Conservation (phyloP, 2,329 filamentous ascomycete species). For the Fusarium sacchari region DNA sequence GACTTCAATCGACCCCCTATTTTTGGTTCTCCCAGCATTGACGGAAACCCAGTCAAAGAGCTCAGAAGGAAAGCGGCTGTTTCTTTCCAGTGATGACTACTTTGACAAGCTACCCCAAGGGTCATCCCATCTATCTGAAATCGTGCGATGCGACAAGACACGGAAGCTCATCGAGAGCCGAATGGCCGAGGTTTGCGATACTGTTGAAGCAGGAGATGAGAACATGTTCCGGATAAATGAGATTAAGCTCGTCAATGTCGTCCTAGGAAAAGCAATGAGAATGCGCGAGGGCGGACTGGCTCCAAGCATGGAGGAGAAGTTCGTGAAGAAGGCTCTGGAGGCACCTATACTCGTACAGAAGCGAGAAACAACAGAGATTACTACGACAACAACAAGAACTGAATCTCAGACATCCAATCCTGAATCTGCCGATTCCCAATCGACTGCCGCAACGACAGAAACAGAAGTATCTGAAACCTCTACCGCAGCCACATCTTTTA, state of each 20-base stretch:
- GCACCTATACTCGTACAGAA: constrained; percentile 77
- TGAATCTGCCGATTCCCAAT: constrained; percentile 54
- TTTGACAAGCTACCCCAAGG: constrained; percentile 69
- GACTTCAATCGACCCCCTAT: constrained; percentile 84
- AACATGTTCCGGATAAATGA: constrained; percentile 84
- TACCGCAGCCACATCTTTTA: constrained; percentile 58
- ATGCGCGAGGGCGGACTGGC: constrained; percentile 76
- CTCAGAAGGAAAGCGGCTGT: constrained; percentile 67
- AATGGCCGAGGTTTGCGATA: constrained; percentile 80
- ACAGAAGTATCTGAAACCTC: constrained; percentile 55
- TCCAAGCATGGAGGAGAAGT: constrained; percentile 83
- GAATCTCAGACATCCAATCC: constrained; percentile 35
- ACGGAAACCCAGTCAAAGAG: constrained; percentile 54
- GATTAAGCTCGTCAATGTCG: constrained; percentile 71
- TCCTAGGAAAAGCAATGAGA: constrained; percentile 76
- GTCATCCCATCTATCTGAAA: constrained; percentile 66
- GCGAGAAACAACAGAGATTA: constrained; percentile 54
- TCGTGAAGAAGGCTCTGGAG: constrained; percentile 80
- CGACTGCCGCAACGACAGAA: constrained; percentile 51
- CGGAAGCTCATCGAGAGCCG: constrained; percentile 68
- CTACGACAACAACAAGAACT: constrained; percentile 6
- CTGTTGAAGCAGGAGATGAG: constrained; percentile 84
- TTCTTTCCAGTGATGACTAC: constrained; percentile 77
- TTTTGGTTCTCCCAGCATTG: constrained; percentile 82
- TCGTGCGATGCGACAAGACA: constrained; percentile 62